A percentile compares a stretch with the other conserved stretches of the same genome.
Evolutionary conservation across 2,329 filamentous ascomycete species (phyloP).

Genomic region (Didymellaceae sp.): DNA sequence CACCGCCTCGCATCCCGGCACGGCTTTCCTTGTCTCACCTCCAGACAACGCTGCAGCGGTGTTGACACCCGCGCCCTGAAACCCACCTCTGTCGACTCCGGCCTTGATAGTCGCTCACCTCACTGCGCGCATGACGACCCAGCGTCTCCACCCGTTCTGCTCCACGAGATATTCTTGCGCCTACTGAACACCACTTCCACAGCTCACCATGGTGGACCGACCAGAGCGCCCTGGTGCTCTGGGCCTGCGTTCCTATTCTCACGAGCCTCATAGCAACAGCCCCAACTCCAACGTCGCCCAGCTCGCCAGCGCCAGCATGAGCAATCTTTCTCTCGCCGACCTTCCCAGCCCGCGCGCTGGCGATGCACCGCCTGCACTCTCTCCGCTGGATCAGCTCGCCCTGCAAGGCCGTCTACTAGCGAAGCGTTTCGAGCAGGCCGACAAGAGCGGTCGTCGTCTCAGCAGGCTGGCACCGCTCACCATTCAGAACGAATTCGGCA

Average conservation of each 20-base stretch:
- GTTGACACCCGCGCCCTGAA: slow-evolving; percentile 8
- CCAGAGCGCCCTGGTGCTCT: slow-evolving; percentile 42
- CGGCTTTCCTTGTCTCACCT: slow-evolving; percentile 6
- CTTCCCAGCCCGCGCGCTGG: slow-evolving; percentile 58
- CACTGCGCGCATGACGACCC: slow-evolving; percentile 43
- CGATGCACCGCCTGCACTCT: slow-evolving; percentile 82
- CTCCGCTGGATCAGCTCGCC: slow-evolving; percentile 93
- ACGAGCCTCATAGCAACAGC: slow-evolving; percentile 32
- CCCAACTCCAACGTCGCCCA: slow-evolving; percentile 25
- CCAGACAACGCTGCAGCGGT: slow-evolving; percentile 11
- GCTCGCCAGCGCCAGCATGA: slow-evolving; percentile 39
- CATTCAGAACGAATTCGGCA: slow-evolving; percentile 79
- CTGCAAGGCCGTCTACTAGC: slow-evolving; percentile 88
- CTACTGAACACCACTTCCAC: slow-evolving; percentile 21
- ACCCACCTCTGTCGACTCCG: slow-evolving; percentile 29
- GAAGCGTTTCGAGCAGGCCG: slow-evolving; percentile 80
- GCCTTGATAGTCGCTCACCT: slow-evolving; percentile 32
- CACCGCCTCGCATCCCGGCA: slow-evolving; percentile 18
- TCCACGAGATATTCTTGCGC: slow-evolving; percentile 33
- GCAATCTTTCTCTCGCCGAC: slow-evolving; percentile 44
- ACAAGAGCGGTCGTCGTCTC: slow-evolving; percentile 74
- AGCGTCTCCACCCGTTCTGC: slow-evolving; percentile 28
- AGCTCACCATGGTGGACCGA: slow-evolving; percentile 34
- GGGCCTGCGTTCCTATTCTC: slow-evolving; percentile 43
- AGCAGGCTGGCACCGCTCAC: slow-evolving; percentile 85